Evolutionary conservation across 1,284 basidiomycete species (phyloP), one percentile per base, ranked within the genome.

Genomic region (Testicularia cyperi): DNA sequence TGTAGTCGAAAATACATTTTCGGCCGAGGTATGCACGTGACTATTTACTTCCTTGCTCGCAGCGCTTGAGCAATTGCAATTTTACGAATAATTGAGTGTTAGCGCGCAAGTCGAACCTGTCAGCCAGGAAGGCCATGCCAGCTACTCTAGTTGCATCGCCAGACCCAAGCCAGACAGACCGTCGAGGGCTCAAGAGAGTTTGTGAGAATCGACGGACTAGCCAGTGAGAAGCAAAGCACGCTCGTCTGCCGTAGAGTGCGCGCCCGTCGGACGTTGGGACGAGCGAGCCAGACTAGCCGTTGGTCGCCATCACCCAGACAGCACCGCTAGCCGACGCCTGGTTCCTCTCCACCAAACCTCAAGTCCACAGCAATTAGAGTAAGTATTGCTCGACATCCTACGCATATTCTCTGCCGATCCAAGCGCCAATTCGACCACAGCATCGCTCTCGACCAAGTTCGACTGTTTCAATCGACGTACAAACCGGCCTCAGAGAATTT

Each of bases 341-440:
- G 41, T 42, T 40, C 52, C 55, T 47, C 52, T 38, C 57, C 52
- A 61, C 57, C 57, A 61, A 61, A 49, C 57, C 52, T 54, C 52
- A 55, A 61, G 57, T 55, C 57, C 54, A 22, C 40, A 37, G 31
- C 44, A 14, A 43, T 40, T 44, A 54, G 57, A 52, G 57, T 61
- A 55, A 61, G 57, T 61, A 44, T 52, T 32, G 36, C 44, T n/a
- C 26, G 26, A n/a, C n/a, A n/a, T n/a, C n/a, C n/a, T n/a, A n/a
- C n/a, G 27, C 27, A n/a, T 29, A 15, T n/a, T 29, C 27, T 29
- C 27, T 29, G n/a, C n/a, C n/a, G n/a, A n/a, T 31, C 8, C 25
- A 26, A 8, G 8, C 25, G 25, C 25, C 25, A 26, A 26, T 8
- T 8, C 25, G 14, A 8, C 25, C 14, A 26, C 25, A 26, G 8